Conservation (phyloP, 2,329 filamentous ascomycete species). For the Penicillium glabrum region DNA sequence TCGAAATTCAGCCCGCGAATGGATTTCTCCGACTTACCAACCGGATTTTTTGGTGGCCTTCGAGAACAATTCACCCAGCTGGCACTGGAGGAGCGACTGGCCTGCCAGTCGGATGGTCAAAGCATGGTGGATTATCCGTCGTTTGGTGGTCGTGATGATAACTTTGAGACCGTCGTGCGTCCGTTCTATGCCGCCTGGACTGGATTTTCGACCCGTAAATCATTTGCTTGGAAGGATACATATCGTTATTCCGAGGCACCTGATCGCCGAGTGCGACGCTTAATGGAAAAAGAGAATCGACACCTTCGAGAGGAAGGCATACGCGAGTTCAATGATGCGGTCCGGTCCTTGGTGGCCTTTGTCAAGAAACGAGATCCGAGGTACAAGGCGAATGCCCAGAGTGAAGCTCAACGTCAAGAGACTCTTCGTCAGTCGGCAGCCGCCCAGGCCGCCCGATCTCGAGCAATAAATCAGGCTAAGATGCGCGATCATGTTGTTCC, state of each 20-base stretch:
- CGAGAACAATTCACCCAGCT: constrained; percentile 76
- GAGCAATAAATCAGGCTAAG: constrained; percentile 77
- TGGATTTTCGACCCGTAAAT: constrained; percentile 79
- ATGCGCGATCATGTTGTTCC: constrained; percentile 64
- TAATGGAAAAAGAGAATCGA: constrained; percentile 96
- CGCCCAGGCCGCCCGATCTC: constrained; percentile 78
- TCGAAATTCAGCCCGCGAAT: constrained; percentile 75
- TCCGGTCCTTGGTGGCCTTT: constrained; percentile 81
- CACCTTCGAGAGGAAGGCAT: constrained; percentile 77
- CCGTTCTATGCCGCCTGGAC: constrained; percentile 81
- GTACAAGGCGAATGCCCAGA: constrained; percentile 73
- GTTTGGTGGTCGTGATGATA: constrained; percentile 76
- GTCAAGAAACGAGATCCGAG: constrained; percentile 88
- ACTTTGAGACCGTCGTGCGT: constrained; percentile 73
- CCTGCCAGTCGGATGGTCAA: constrained; percentile 66
- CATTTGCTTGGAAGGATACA: constrained; percentile 85
- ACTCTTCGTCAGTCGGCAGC: constrained; percentile 73
- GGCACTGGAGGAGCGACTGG: constrained; percentile 74
- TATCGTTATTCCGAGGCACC: constrained; percentile 83
- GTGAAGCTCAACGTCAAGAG: constrained; percentile 77
- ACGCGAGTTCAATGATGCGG: constrained; percentile 88
- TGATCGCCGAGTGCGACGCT: constrained; percentile 74
- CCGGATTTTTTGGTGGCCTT: constrained; percentile 82
- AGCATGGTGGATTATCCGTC: constrained; percentile 69
- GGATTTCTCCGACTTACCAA: constrained; percentile 75